Evolutionary conservation across 345 rosid genomes (phyloP).

Genomic region (Salix purpurea): DNA sequence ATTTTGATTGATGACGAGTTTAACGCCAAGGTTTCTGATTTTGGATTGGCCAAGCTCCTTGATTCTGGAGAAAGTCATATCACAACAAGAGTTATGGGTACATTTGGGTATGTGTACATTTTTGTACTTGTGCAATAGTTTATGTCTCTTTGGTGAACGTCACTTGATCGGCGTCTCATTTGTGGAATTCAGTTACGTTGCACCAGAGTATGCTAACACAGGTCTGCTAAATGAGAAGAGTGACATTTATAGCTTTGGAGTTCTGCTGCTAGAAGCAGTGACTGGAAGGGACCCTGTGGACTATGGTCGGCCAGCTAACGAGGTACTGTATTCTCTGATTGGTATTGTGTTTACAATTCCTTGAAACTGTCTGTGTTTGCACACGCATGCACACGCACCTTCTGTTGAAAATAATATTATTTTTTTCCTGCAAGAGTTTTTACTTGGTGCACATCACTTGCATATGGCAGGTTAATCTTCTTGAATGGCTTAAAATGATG

Average conservation of each 20-base stretch:
- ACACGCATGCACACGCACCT: not conserved
- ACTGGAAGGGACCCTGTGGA: slow-evolving; percentile 98
- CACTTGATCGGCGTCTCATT: slow-evolving; percentile 6
- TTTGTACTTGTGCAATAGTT: not conserved
- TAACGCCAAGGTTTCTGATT: slow-evolving; percentile 92
- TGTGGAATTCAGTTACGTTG: slow-evolving; percentile 71
- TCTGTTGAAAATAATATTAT: not conserved
- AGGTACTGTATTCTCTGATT: slow-evolving; percentile 37
- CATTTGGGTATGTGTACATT: slow-evolving; percentile 69
- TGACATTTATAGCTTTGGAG: slow-evolving; percentile 95
- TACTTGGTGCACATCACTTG: not conserved
- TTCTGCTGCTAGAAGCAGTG: slow-evolving; percentile 79
- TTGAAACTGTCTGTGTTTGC: not conserved
- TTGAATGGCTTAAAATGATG: slow-evolving; percentile 96
- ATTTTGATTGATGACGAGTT: slow-evolving; percentile 65
- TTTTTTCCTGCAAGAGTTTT: not conserved
- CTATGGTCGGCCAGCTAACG: slow-evolving; percentile 80
- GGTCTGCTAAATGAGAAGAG: slow-evolving; percentile 94
- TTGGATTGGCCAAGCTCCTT: slow-evolving; percentile 93
- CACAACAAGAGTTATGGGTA: slow-evolving; percentile 96
- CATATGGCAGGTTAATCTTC: slow-evolving; percentile 71
- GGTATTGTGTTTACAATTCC: not conserved
- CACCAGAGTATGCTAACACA: slow-evolving; percentile 91
- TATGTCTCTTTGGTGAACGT: slow-evolving; percentile 2
- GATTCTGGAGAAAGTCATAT: slow-evolving; percentile 89